phyloP scores from a whole-genome alignment of 106 monocot genomes.

The Dioscorea alata region DNA sequence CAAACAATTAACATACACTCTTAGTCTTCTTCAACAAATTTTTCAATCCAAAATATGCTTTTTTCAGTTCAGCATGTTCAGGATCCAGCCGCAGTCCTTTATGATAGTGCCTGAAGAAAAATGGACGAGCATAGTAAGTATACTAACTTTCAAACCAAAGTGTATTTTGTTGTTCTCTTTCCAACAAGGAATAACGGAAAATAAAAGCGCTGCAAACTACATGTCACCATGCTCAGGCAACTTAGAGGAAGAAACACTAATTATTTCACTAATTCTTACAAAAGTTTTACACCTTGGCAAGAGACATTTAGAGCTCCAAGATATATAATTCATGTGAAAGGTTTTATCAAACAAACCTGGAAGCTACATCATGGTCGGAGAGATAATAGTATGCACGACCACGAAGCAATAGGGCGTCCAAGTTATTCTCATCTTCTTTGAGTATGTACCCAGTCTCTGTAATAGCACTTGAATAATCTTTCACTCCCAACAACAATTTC shows the following conservation, averaged over 20 bases:
- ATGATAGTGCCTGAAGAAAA: constrained; percentile 74
- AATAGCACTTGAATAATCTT: constrained; percentile 81
- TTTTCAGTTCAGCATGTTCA: constrained; percentile 87
- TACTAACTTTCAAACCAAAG: background rate
- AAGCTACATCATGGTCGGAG: constrained; percentile 92
- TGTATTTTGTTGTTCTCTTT: no score
- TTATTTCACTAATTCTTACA: no score
- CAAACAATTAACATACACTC: constrained; percentile 37
- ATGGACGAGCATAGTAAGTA: background rate
- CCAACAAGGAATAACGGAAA: no score
- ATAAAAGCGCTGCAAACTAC: no score
- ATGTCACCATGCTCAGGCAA: no score
- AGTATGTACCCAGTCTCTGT: constrained; percentile 83
- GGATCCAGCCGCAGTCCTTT: constrained; percentile 92
- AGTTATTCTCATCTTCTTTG: constrained; percentile 86
- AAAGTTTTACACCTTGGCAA: no score
- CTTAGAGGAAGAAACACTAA: no score
- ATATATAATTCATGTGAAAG: no score
- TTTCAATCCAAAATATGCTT: constrained; percentile 98
- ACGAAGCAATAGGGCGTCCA: constrained; percentile 79
- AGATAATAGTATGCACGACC: constrained; percentile 98
- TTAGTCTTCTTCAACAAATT: constrained; percentile 90
- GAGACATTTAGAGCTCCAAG: no score
- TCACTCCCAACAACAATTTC: constrained; percentile 65
- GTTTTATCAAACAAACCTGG: constrained; percentile 40